Percentiles rank a stretch among this genome's conserved stretches.
Conservation (phyloP, 805 yeast species). For the Saturnispora zaruensis region DNA sequence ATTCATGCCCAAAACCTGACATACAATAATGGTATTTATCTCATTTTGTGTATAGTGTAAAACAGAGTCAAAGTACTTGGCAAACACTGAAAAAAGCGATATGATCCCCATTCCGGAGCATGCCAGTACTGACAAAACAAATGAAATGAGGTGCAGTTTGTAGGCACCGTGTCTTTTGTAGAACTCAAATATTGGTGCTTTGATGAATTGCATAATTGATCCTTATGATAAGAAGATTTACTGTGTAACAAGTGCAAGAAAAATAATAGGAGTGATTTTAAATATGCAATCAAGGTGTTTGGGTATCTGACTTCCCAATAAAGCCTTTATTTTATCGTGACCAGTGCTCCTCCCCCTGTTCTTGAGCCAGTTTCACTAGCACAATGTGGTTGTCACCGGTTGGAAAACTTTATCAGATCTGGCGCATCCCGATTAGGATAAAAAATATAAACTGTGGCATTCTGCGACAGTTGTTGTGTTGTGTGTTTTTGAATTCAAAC, state of each 20-base stretch:
- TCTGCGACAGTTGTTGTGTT: not conserved
- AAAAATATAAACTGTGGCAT: not conserved
- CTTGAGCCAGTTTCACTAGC: not conserved
- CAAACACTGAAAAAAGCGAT: slow-evolving; percentile 47
- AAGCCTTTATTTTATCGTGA: too few relatives aligned
- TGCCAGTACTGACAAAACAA: slow-evolving; percentile 22
- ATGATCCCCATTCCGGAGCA: slow-evolving; percentile 27
- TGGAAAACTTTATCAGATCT: not conserved
- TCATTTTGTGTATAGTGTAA: slow-evolving; percentile 54
- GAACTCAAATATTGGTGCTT: not conserved
- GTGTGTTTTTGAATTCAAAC: not conserved
- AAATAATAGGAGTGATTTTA: not conserved
- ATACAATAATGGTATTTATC: slow-evolving; percentile 64
- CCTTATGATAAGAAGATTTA: not conserved
- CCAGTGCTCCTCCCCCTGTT: not conserved
- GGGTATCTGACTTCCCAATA: not conserved
- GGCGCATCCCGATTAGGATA: not conserved
- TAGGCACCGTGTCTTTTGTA: slow-evolving; percentile 20
- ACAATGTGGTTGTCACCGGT: not conserved
- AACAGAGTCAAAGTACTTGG: slow-evolving; percentile 53
- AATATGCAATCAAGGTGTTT: not conserved
- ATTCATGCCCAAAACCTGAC: slow-evolving; percentile 75
- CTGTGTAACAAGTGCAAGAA: not conserved
- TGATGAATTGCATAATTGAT: not conserved
- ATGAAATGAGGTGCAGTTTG: slow-evolving; percentile 18